Evolutionary conservation across 192 early-diverging fungal genomes (phyloP).

Genomic region (Radiomyces spectabilis): DNA sequence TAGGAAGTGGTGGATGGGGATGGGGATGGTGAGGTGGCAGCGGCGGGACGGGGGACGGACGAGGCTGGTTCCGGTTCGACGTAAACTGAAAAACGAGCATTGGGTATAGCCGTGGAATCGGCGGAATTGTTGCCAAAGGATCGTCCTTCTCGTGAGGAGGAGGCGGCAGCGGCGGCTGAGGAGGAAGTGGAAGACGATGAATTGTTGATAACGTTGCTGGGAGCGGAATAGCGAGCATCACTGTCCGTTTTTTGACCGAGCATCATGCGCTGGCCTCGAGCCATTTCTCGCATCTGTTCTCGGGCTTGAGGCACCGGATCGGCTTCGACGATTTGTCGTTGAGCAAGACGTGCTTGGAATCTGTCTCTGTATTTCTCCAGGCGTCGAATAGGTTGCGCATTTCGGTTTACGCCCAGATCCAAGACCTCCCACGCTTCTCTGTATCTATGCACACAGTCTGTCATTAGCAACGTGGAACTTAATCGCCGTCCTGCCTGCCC

Average conservation of each 20-base stretch:
- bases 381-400: conserved; percentile 62
- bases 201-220: background rate
- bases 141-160: too few species aligned
- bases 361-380: conserved; percentile 49
- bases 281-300: background rate
- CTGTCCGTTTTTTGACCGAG: background rate
- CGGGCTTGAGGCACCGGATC: background rate
- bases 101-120: too few species aligned
- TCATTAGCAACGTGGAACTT: too few species aligned
- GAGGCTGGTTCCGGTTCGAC: too few species aligned
- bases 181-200: too few species aligned
- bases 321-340: conserved; percentile 6
- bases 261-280: background rate
- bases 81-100: too few species aligned
- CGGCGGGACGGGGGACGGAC: too few species aligned
- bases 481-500: too few species aligned
- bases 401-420: conserved; percentile 55
- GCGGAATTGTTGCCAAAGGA: too few species aligned
- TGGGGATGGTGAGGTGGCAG: too few species aligned
- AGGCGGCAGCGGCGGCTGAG: too few species aligned
- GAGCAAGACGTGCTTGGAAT: conserved; percentile 54
- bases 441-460: conserved; percentile 38
- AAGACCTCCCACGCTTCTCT: conserved; percentile 57
- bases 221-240: background rate
- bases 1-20: too few species aligned